These are phyloP conservation scores for Coprinopsis marcescibilis DNA, from an alignment of 768 basidiomycete genomes.

Conservation along the genomic window DNA sequence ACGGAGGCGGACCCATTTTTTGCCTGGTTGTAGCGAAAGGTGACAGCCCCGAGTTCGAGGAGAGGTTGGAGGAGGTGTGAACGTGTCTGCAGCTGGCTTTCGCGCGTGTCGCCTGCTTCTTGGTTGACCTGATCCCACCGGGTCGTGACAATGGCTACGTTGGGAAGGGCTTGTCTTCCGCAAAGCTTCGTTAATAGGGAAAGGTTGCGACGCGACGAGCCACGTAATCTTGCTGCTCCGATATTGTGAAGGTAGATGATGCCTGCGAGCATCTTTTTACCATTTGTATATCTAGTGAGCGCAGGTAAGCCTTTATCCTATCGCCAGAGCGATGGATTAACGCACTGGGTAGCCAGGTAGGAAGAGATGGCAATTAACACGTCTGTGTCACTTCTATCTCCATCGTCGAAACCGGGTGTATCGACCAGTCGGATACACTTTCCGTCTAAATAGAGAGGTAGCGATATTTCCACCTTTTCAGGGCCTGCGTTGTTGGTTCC, in stretches of 20 bases:
- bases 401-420: conserved; percentile 13
- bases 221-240: conserved; percentile 7
- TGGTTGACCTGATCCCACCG: conserved; percentile 11
- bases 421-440: conserved; percentile 11
- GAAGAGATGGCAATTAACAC: conserved; percentile 11
- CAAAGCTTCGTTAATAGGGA: conserved; percentile 10
- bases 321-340: not conserved
- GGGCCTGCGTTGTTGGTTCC: not conserved
- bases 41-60: conserved; percentile 4
- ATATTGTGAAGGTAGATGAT: conserved; percentile 13
- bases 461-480: conserved; percentile 8
- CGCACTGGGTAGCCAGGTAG: conserved; percentile 11
- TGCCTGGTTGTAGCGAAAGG: conserved; percentile 8
- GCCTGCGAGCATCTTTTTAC: conserved; percentile 5
- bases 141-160: conserved; percentile 12
- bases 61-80: conserved; percentile 6
- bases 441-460: conserved; percentile 10
- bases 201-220: conserved; percentile 6
- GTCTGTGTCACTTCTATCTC: conserved; percentile 11
- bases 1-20: conserved; percentile 2
- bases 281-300: conserved; percentile 9
- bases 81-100: conserved; percentile 6
- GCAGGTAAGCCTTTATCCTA: not conserved
- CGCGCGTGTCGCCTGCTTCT: conserved; percentile 2
- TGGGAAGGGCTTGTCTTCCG: conserved; percentile 4